A percentile compares a stretch with the other conserved stretches of the same genome.
These are phyloP conservation scores for Cyclotella distinguenda DNA, from an alignment of 108 stramenopile genomes.

Conservation along the genomic window DNA sequence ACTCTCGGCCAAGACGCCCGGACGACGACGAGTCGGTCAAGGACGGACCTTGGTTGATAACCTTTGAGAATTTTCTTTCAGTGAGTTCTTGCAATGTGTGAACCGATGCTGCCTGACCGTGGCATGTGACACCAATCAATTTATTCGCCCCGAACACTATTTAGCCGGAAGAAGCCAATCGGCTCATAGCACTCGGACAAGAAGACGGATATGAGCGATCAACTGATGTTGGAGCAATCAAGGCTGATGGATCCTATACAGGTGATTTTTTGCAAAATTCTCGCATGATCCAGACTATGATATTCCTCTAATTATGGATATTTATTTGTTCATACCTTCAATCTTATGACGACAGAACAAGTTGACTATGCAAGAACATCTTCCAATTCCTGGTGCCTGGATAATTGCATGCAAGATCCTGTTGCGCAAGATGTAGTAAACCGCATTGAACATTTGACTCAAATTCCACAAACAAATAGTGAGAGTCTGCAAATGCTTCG, in stretches of 20 bases:
- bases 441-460: constrained; percentile 54
- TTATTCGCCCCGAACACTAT: no score
- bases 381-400: constrained; percentile 75
- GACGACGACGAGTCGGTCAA: constrained; percentile 11
- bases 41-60: constrained; percentile 25
- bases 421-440: constrained; percentile 45
- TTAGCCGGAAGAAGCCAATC: constrained; percentile 29
- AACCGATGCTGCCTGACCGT: no score
- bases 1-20: constrained; percentile 19
- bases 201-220: constrained; percentile 24
- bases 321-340: background rate
- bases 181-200: constrained; percentile 18
- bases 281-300: background rate
- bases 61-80: constrained; percentile 32
- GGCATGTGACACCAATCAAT: background rate
- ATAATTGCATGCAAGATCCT: constrained; percentile 56
- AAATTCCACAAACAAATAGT: constrained; percentile 56
- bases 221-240: constrained; percentile 26
- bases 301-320: background rate
- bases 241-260: constrained; percentile 29
- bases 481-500: constrained; percentile 78
- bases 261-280: background rate
- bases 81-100: constrained; percentile 42
- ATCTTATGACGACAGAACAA: background rate
- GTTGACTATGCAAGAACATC: constrained; percentile 17